These are phyloP conservation scores for Candida khao-thaluensis DNA, from an alignment of 805 yeast species.

Conservation along the genomic window DNA sequence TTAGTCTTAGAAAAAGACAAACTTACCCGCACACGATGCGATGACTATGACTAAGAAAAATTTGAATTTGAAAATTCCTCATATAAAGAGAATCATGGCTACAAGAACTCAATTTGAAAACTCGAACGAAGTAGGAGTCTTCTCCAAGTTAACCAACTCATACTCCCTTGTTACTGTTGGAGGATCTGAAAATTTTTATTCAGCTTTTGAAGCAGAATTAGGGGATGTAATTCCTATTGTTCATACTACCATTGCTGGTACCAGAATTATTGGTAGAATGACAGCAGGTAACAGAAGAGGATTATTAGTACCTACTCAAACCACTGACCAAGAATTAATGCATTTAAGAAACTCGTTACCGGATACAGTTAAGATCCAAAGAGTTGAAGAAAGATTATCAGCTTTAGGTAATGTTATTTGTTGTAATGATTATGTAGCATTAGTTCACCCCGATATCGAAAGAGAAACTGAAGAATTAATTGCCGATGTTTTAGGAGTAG, in stretches of 20 bases:
- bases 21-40: constrained; percentile 8
- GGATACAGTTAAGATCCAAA: constrained; percentile 90
- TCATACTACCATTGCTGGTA: constrained; percentile 97
- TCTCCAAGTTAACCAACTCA: constrained; percentile 91
- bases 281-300: constrained; percentile 99
- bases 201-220: constrained; percentile 96
- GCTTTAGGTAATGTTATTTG: constrained; percentile 98
- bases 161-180: constrained; percentile 97
- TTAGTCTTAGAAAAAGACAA: background rate
- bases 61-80: background rate
- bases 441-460: constrained; percentile 98
- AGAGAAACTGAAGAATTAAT: constrained; percentile 98
- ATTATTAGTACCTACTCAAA: constrained; percentile 91
- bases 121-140: constrained; percentile 77
- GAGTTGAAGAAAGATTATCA: constrained; percentile 96
- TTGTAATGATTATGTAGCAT: constrained; percentile 97
- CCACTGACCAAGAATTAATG: constrained; percentile 97
- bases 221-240: constrained; percentile 96
- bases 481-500: constrained; percentile 97
- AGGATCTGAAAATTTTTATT: constrained; percentile 79
- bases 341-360: constrained; percentile 96
- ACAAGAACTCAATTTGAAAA: constrained; percentile 50
- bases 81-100: constrained; percentile 30
- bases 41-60: constrained; percentile 9
- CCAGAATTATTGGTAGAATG: constrained; percentile 96